A percentile compares a stretch with the other conserved stretches of the same genome.
Conservation (phyloP, 805 yeast species). For the Ogataea pilisensis region DNA sequence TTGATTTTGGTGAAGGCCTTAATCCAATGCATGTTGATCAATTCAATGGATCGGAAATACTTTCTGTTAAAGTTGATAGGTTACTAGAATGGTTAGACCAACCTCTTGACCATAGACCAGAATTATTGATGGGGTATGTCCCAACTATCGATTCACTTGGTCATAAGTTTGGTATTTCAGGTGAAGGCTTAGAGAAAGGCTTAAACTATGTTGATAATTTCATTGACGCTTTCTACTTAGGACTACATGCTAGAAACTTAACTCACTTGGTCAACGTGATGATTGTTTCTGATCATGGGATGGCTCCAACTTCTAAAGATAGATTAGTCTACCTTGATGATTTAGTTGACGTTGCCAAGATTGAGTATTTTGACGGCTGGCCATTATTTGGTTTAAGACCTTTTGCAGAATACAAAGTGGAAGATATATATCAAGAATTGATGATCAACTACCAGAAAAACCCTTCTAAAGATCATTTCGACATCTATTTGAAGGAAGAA, state of each 20-base stretch:
- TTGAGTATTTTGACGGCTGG: constrained; percentile 76
- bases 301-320: constrained; percentile 79
- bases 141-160: constrained; percentile 82
- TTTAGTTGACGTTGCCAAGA: constrained; percentile 46
- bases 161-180: constrained; percentile 65
- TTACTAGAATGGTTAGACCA: constrained; percentile 67
- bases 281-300: constrained; percentile 87
- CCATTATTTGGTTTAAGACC: constrained; percentile 81
- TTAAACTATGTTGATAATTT: constrained; percentile 63
- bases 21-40: constrained; percentile 55
- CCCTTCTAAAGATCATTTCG: constrained; percentile 33
- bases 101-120: constrained; percentile 57
- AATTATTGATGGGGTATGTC: constrained; percentile 69
- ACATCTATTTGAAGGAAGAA: constrained; percentile 51
- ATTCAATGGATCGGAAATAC: constrained; percentile 60
- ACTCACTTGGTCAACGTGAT: constrained; percentile 66
- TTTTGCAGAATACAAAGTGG: constrained; percentile 32
- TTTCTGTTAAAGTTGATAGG: constrained; percentile 53
- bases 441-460: constrained; percentile 27
- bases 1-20: constrained; percentile 41
- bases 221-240: constrained; percentile 45
- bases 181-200: constrained; percentile 51
- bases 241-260: constrained; percentile 51
- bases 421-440: constrained; percentile 45
- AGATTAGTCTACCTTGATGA: constrained; percentile 73